phyloP scores from a whole-genome alignment of 495 filamentous ascomycete species.

The Podospora comata region DNA sequence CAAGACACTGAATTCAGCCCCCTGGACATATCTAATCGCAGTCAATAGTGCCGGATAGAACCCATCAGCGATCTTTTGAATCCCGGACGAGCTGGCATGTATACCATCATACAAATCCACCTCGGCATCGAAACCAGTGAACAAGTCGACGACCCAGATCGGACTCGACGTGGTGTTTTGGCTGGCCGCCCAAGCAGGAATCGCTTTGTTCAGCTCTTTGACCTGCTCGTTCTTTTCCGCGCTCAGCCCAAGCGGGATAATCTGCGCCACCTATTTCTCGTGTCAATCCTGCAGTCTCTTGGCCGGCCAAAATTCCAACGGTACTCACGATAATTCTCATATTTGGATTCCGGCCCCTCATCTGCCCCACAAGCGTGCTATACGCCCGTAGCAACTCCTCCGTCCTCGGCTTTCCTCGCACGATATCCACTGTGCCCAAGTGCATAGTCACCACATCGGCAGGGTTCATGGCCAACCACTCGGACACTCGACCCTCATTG shows the following conservation, averaged over 20 bases:
- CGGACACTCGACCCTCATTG: constrained; percentile 46
- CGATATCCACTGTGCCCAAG: constrained; percentile 53
- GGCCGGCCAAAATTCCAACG: neutral
- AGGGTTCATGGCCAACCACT: constrained; percentile 47
- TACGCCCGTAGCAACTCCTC: constrained; percentile 47
- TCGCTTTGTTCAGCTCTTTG: constrained; percentile 47
- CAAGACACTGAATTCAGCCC: neutral
- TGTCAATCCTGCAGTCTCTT: neutral
- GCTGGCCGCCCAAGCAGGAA: constrained; percentile 43
- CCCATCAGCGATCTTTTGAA: constrained; percentile 2
- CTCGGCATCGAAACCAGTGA: constrained; percentile 41
- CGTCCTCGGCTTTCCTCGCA: constrained; percentile 41
- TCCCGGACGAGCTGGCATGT: constrained; percentile 40
- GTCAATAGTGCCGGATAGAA: constrained; percentile 3
- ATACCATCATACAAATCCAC: constrained; percentile 47
- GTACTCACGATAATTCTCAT: constrained; percentile 51
- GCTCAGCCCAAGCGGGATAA: constrained; percentile 45
- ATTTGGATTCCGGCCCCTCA: constrained; percentile 46
- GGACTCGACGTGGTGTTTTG: constrained; percentile 48
- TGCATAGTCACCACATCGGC: constrained; percentile 53
- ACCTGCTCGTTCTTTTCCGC: constrained; percentile 38
- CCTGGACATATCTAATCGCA: neutral
- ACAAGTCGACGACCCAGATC: constrained; percentile 52
- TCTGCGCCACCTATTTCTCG: constrained; percentile 46
- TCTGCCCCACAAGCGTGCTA: constrained; percentile 43